A percentile compares a stretch with the other conserved stretches of the same genome.
Evolutionary conservation across 768 basidiomycete species (phyloP).

Genomic region (Gloeophyllum trabeum): DNA sequence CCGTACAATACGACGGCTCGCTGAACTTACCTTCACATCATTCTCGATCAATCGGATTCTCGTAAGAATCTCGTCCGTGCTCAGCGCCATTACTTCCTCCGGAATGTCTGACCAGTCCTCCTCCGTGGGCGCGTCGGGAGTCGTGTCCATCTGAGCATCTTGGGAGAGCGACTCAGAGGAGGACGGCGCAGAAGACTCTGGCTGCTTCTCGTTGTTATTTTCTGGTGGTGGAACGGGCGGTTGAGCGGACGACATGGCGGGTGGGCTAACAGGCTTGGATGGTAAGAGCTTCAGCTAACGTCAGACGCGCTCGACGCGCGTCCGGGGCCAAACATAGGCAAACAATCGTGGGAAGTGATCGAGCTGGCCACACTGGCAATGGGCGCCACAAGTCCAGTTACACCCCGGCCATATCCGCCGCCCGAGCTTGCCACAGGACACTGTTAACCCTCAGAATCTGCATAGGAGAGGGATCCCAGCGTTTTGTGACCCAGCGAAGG

Average conservation of each 20-base stretch:
- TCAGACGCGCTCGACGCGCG: too few relatives aligned
- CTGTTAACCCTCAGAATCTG: too few relatives aligned
- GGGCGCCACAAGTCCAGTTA: too few relatives aligned
- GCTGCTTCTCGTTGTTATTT: slow-evolving; percentile 33
- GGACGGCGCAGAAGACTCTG: slow-evolving; percentile 26
- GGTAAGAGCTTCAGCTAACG: too few relatives aligned
- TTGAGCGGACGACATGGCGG: slow-evolving; percentile 45
- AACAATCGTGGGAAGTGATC: too few relatives aligned
- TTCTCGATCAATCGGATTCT: slow-evolving; percentile 92
- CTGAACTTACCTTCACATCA: slow-evolving; percentile 71
- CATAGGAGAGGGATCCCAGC: too few relatives aligned
- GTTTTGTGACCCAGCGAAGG: too few relatives aligned
- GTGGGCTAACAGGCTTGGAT: too few relatives aligned
- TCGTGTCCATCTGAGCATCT: slow-evolving; percentile 54
- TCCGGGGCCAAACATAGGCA: too few relatives aligned
- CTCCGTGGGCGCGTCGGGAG: slow-evolving; percentile 56
- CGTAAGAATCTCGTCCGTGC: slow-evolving; percentile 81
- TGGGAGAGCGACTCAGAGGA: slow-evolving; percentile 17
- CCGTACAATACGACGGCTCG: not conserved
- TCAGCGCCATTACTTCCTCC: slow-evolving; percentile 67
- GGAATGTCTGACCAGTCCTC: slow-evolving; percentile 92
- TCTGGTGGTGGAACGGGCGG: slow-evolving; percentile 29
- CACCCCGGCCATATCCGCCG: too few relatives aligned
- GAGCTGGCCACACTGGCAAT: too few relatives aligned
- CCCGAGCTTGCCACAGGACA: too few relatives aligned